Evolutionary conservation across 2,329 filamentous ascomycete genomes (phyloP), one percentile per base, ranked within the genome.

Genomic region (Botrytis medusae): DNA sequence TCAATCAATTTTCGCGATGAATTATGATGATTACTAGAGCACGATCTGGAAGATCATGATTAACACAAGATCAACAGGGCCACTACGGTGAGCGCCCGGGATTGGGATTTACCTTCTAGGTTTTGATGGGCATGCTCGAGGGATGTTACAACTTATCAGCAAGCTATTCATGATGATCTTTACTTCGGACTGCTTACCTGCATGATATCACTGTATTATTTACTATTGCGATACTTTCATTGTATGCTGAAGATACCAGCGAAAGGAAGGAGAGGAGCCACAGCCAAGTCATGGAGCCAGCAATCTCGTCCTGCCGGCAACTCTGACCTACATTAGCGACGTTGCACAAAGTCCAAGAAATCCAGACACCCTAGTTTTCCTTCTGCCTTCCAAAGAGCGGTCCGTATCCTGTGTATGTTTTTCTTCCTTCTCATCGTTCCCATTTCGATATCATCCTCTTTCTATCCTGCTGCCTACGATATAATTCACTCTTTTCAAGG

Each of bases 381-480:
- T 40, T 48, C 32, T 69, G 46, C 51, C 62, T 60, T 42, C 65
- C 65, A 42, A 57, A 16, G 20, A 25, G 65, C 48, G 40, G 46
- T 68, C 65, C 71, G 71, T 72, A 72, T 72, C 67, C 22, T 42
- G 68, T 69, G 51, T 62, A 72, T 61, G 37, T 71, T 44, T 37
- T 29, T 32, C 48, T 54, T 54, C 32, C 64, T 68, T 68, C 25
- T 29, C 64, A 32, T 40, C 48, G 48, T 29, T 68, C 25, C 32
- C n/a, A 29, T 29, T 64, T n/a, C 46, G 61, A 46, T 63, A 63
- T 57, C 34, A 42, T 68, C 65, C 48, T 57, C 51, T n/a, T 48
- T 8, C 46, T 68, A 68, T 61, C 61, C 71, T 72, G 71, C 57
- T 72, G 71, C 71, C 71, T 72, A 69, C 9, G 5, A 37, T 40